phyloP scores from a whole-genome alignment of 306 rosid species.

The Vachellia pachyceras region DNA sequence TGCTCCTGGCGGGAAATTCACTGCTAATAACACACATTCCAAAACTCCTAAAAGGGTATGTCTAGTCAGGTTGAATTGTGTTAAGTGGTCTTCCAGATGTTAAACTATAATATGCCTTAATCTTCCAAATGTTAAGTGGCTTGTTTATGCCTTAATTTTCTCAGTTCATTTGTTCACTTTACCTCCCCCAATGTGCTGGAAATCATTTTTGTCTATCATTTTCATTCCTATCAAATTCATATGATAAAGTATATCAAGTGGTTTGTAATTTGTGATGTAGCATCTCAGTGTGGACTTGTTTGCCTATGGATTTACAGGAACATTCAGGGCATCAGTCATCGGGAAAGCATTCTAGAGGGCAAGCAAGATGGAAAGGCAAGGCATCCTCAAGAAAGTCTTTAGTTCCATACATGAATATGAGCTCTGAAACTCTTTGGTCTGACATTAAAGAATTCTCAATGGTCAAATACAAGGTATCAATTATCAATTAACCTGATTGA shows the following conservation, averaged over 20 bases:
- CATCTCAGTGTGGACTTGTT: too few species aligned
- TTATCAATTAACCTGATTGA: slow-evolving; percentile 22
- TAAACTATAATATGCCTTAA: not conserved
- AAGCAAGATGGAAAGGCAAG: slow-evolving; percentile 75
- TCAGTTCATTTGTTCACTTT: slow-evolving; percentile 23
- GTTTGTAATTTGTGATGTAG: slow-evolving; percentile 24
- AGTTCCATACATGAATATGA: slow-evolving; percentile 64
- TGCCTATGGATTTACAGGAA: slow-evolving; percentile 61
- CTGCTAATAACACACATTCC: slow-evolving; percentile 52
- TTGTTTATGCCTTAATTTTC: slow-evolving; percentile 12
- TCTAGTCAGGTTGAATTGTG: slow-evolving; percentile 23
- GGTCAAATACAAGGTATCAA: slow-evolving; percentile 81
- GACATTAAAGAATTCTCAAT: slow-evolving; percentile 81
- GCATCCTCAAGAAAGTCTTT: slow-evolving; percentile 63
- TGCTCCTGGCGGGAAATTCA: slow-evolving; percentile 59
- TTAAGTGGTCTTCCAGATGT: slow-evolving; percentile 19
- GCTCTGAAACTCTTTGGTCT: slow-evolving; percentile 86
- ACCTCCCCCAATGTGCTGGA: slow-evolving; percentile 11
- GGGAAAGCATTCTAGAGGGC: slow-evolving; percentile 78
- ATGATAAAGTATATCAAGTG: not conserved
- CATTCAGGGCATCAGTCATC: slow-evolving; percentile 66
- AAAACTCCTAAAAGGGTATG: slow-evolving; percentile 69
- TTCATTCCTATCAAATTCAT: slow-evolving; percentile 9
- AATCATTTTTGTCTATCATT: not conserved
- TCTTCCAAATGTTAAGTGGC: too few species aligned